Base-by-base conservation (phyloP, 2,329 filamentous ascomycete genomes). In the Ophiocordyceps camponoti-saundersi region DNA sequence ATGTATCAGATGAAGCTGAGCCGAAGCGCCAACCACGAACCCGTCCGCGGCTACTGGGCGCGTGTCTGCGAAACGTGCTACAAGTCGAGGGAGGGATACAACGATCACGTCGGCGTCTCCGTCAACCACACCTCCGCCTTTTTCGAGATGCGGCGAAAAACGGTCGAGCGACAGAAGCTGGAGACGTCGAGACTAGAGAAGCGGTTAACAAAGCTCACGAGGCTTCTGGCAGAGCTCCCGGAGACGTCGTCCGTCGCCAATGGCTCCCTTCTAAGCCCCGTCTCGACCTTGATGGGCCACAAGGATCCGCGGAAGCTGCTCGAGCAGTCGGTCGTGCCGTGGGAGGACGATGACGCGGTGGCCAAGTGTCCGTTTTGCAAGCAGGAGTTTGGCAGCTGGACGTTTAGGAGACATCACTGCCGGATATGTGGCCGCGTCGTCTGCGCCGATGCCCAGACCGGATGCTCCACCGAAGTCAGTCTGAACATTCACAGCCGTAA, bases 1-100 rank as follows among this genome's bases (percentile, higher is more conserved):
- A 95, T 98, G 89, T 98, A 96, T 59, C 90, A 98, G 67, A 96
- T 96, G 85, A 95, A 93, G 69, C 72, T 98, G 12, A 95, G 89
- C 10, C 74, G 89, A 47, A 83, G 88, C 29, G 92, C 92, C 4
- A 76, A 81, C 49, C 87, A 95, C 63, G 92, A 98, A 52, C 90
- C 92, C 0, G 78, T 92, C 1, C 72, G 90, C 51, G 92, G 92
- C 8, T 77, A 86, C 54, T 98, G 92, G 92, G 94, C 86, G 55
- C 71, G 92, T 46, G 90, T 96, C 2, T 98, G 92, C 60, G 92
- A 98, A 67, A 96, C 92, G n/a, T 98, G 92, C 65, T 98, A 92
- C 67, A 96, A 95, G 67, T 95, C 88, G 46, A 77, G 92, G 56
- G 86, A 89, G 23, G 92, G 92, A 3, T 98, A 98, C 64, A 95